phyloP scores from a whole-genome alignment of 1,139 yeast species.

The Blastobotrys ciferrii region DNA sequence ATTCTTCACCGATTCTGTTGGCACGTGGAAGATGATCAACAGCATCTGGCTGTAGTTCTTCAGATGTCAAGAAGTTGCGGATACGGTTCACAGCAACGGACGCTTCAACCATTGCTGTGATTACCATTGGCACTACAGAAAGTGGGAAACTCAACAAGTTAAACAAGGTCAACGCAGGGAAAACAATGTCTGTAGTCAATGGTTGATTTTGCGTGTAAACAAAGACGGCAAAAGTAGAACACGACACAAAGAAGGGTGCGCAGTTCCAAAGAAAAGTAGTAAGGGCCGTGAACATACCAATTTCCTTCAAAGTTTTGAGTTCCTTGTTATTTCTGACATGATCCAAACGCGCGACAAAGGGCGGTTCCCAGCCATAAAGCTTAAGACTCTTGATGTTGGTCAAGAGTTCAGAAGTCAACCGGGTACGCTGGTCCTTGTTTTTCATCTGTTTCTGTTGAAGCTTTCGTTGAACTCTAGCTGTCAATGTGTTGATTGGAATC shows the following conservation, averaged over 20 bases:
- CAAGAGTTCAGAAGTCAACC: constrained; percentile 62
- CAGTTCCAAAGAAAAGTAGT: constrained; percentile 78
- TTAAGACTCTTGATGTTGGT: constrained; percentile 66
- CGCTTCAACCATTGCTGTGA: constrained; percentile 83
- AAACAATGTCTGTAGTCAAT: constrained; percentile 85
- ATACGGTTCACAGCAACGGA: constrained; percentile 83
- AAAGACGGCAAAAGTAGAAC: constrained; percentile 86
- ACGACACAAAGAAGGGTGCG: constrained; percentile 88
- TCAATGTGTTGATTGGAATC: constrained; percentile 77
- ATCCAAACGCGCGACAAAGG: constrained; percentile 50
- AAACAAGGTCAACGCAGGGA: constrained; percentile 83
- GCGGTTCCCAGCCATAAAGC: constrained; percentile 71
- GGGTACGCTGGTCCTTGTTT: constrained; percentile 59
- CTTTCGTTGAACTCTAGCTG: constrained; percentile 71
- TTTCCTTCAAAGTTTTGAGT: constrained; percentile 67
- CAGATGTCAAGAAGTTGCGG: constrained; percentile 65
- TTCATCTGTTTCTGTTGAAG: constrained; percentile 81
- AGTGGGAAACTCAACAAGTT: constrained; percentile 87
- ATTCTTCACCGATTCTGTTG: constrained; percentile 58
- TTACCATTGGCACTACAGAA: constrained; percentile 89
- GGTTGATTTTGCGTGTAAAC: constrained; percentile 64
- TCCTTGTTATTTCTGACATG: constrained; percentile 87
- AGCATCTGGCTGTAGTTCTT: constrained; percentile 81
- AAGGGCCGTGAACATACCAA: constrained; percentile 75
- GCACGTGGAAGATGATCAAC: constrained; percentile 59